Base-by-base conservation (phyloP, 2,329 filamentous ascomycete genomes). In the Chaetomium sp. region DNA sequence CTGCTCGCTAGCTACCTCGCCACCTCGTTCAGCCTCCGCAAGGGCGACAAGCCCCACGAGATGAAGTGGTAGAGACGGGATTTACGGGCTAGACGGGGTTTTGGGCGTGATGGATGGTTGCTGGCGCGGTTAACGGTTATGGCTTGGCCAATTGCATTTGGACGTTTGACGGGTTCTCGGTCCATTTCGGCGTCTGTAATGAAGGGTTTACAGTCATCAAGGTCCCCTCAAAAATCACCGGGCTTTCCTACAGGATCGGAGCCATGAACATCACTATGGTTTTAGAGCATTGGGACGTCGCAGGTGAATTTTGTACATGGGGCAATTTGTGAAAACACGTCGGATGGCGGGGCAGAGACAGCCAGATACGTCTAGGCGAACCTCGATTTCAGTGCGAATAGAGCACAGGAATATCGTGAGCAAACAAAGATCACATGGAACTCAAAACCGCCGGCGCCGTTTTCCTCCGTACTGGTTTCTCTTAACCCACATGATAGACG, bases 11-110 rank as follows among this genome's bases (percentile, higher is more conserved):
- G 87, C 80, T 99, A 99, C 86, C 89, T 99, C 70, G 84, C 84
- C 74, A 89, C 87, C 78, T 90, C 87, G 75, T 99, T 99, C 89
- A 95, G 89, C 86, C 87, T 99, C 79, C 89, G 92, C 81, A 96
- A 91, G 84, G 94, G 94, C 73, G 92, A 99, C 85, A 91, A 92
- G 87, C 94, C 94, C 79, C 94, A 99, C 82, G 89, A 95, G 86
- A 97, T 99, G 94, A 89, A 89, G 80, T 99, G 92, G 86, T 99
- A 96, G 49, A 49, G 62, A 61, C 56, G 49, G 43, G 9, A 27
- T 27, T 27, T 27, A 27, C 19, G 19, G 19, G 19, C 19, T 27
- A 27, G 19, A n/a, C 41, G 53, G 12, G 19, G 52, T 49, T 44
- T 53, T 48, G 54, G 57, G 58, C 54, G 59, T 61, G 59, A 56